phyloP scores from a whole-genome alignment of 2,329 filamentous ascomycete genomes.

The Penicillium sp. region DNA sequence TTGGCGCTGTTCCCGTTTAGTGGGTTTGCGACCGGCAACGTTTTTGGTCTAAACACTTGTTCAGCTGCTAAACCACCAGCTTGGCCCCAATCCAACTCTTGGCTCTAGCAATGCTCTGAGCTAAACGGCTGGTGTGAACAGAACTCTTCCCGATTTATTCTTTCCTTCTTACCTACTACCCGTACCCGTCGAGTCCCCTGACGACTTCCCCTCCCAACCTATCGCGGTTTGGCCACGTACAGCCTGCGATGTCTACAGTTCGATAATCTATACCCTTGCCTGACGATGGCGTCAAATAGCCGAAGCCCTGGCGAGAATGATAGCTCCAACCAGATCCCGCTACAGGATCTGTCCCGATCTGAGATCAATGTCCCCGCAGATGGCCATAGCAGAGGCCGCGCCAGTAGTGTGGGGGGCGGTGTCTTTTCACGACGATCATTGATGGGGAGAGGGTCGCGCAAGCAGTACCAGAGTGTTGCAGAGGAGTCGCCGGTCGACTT shows the following conservation, averaged over 20 bases:
- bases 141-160: not conserved
- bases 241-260: slow-evolving; percentile 41
- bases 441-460: slow-evolving; percentile 40
- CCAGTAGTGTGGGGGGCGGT: slow-evolving; percentile 41
- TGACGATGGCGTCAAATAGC: slow-evolving; percentile 43
- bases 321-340: slow-evolving; percentile 58
- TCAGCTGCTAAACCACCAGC: slow-evolving; percentile 3
- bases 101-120: not conserved
- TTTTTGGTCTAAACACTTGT: slow-evolving; percentile 11
- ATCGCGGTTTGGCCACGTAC: slow-evolving; percentile 3
- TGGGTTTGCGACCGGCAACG: slow-evolving; percentile 19
- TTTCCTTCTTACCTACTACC: not conserved
- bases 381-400: slow-evolving; percentile 30
- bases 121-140: not conserved
- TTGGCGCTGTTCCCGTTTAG: slow-evolving; percentile 5
- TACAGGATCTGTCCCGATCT: slow-evolving; percentile 60
- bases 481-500: slow-evolving; percentile 49
- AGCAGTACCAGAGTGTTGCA: slow-evolving; percentile 55
- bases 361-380: slow-evolving; percentile 28
- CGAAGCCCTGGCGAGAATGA: slow-evolving; percentile 32
- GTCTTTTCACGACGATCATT: slow-evolving; percentile 45
- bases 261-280: slow-evolving; percentile 35
- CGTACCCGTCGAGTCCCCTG: not conserved
- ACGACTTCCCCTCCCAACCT: not conserved
- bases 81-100: not conserved